A percentile compares a stretch with the other conserved stretches of the same genome.
These are phyloP conservation scores for Aspergillus ochraceus DNA, from an alignment of 2,329 filamentous ascomycete species.

Conservation along the genomic window DNA sequence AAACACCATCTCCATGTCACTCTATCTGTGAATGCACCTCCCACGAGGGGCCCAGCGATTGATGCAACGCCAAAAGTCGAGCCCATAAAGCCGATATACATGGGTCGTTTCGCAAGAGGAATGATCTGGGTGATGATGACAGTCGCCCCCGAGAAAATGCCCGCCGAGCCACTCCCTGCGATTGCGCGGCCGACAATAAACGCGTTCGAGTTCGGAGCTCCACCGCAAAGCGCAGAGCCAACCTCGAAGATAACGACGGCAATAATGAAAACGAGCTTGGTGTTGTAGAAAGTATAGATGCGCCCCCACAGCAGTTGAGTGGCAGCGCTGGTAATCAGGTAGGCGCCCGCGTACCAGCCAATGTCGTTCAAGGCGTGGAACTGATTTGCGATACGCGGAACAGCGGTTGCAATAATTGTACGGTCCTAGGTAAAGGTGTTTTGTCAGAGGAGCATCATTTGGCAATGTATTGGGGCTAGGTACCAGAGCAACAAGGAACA, in stretches of 20 bases:
- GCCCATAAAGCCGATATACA: not conserved
- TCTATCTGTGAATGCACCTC: not conserved
- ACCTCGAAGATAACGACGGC: not conserved
- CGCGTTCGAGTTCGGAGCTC: not conserved
- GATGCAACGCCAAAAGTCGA: not conserved
- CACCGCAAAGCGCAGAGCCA: not conserved
- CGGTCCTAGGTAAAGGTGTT: not conserved
- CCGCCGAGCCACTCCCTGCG: not conserved
- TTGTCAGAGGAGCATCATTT: not conserved
- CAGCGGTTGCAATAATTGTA: not conserved
- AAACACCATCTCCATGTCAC: constrained; percentile 1
- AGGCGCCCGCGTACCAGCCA: constrained; percentile 1
- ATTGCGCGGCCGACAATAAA: not conserved
- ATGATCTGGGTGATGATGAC: not conserved
- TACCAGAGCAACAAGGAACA: not conserved
- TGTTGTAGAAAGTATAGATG: not conserved
- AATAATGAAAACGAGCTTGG: not conserved
- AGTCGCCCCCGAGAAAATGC: not conserved
- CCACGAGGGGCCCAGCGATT: not conserved
- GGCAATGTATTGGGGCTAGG: not conserved
- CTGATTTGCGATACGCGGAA: not conserved
- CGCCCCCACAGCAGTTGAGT: not conserved
- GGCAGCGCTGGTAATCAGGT: not conserved
- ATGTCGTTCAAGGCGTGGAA: not conserved
- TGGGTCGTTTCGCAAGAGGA: not conserved